These are phyloP conservation scores for Piper longum DNA, from an alignment of 164 flowering plant genomes.

Conservation along the genomic window DNA sequence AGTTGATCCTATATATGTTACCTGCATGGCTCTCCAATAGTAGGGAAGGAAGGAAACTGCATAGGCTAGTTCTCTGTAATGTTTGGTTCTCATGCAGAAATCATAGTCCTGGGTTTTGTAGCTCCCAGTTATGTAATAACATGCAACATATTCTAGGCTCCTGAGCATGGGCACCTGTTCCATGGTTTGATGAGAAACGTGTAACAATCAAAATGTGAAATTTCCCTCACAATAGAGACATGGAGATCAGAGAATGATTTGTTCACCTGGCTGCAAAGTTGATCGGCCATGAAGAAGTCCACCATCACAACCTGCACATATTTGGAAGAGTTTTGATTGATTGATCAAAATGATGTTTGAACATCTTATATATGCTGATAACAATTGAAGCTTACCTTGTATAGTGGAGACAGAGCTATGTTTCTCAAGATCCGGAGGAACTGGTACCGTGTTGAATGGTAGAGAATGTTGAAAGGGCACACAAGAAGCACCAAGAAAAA, in stretches of 20 bases:
- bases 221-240: too few relatives aligned
- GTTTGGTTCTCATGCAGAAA: constrained; percentile 56
- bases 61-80: constrained; percentile 78
- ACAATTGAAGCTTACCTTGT: constrained; percentile 37
- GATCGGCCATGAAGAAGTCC: constrained; percentile 99
- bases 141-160: constrained; percentile 70
- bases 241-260: neutral
- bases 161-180: constrained; percentile 85
- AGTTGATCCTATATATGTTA: neutral
- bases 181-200: too few relatives aligned
- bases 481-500: constrained; percentile 48
- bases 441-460: constrained; percentile 61
- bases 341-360: neutral
- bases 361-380: too few relatives aligned
- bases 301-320: constrained; percentile 77
- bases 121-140: constrained; percentile 98
- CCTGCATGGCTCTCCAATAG: constrained; percentile 99
- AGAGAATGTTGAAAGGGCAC: constrained; percentile 71
- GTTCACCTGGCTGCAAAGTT: constrained; percentile 87
- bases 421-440: constrained; percentile 68
- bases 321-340: neutral
- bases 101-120: constrained; percentile 80
- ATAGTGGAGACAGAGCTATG: constrained; percentile 69
- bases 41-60: constrained; percentile 95
- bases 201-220: too few relatives aligned